Evolutionary conservation across 2,329 filamentous ascomycete genomes (phyloP), one percentile per base, ranked within the genome.

Genomic region (Colletotrichum brevisporum): DNA sequence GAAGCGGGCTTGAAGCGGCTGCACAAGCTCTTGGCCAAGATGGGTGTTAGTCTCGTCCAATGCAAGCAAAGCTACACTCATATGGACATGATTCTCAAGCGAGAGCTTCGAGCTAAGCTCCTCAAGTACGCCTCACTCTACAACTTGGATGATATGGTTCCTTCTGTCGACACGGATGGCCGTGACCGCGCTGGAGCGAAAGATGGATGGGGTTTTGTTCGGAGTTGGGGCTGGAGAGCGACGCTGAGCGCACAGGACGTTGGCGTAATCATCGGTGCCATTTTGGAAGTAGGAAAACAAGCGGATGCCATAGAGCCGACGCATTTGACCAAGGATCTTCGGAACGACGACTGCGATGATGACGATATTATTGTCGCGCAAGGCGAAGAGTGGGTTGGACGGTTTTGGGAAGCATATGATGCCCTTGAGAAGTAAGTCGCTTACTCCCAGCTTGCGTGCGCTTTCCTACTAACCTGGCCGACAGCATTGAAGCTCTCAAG

Each of bases 61-160:
- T 97, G 95, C 82, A 95, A 94, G 75, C 96, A 98, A 80, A 95
- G 91, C 77, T 99, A 98, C 78, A 94, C 94, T 0, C 96, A 99
- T 79, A 98, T 99, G 95, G 95, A 98, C 80, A 97, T 98, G 90
- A 91, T 97, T 80, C 84, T 99, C 41, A 99, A 98, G 81, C 91
- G 94, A 5, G 93, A 94, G 36, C 83, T 98, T 36, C 90, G 95
- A 50, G 89, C 93, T 55, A 94, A 97, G 69, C 86, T 99, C 2
- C 86, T 98, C 21, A 95, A 95, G 75, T 98, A 97, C 77, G 95
- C 95, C 0, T 94, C 94, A 1, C 86, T 97, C 70, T 99, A 98
- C 79, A 96, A 97, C 31, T 87, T 99, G 1, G 95, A 98, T 72
- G 96, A 95, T 59, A 90, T 99, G 76, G 94, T 99, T 0, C 95